Conservation (phyloP, 306 rosid genomes). For the Alnus glutinosa region DNA sequence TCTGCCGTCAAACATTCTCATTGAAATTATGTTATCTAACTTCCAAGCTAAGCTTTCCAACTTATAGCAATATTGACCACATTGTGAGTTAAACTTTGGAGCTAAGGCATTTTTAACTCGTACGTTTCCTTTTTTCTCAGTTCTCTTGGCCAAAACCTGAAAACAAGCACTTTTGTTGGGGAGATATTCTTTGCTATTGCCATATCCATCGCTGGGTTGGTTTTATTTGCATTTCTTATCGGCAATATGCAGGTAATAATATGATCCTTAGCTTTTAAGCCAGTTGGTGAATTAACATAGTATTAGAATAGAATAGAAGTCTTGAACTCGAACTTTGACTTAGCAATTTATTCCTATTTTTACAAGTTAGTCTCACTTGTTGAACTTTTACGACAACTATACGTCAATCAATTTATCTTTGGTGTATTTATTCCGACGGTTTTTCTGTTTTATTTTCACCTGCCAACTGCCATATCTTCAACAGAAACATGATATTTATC, state of each 20-base stretch:
- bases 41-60: not conserved
- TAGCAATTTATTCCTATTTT: not conserved
- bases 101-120: not conserved
- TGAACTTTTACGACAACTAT: too few species aligned
- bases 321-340: too few species aligned
- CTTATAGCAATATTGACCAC: not conserved
- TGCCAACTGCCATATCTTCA: too few species aligned
- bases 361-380: too few species aligned
- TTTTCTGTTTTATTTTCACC: not conserved
- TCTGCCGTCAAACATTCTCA: too few species aligned
- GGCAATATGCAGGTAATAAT: slow-evolving; percentile 89
- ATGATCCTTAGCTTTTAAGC: not conserved
- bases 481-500: not conserved
- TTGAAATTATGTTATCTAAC: not conserved
- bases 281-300: too few species aligned
- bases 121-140: slow-evolving; percentile 37
- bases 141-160: slow-evolving; percentile 77
- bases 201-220: slow-evolving; percentile 71
- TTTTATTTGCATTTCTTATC: slow-evolving; percentile 73
- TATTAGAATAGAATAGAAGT: too few species aligned
- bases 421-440: not conserved
- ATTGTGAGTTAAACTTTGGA: not conserved
- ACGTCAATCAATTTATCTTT: too few species aligned
- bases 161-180: slow-evolving; percentile 55
- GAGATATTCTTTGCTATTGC: slow-evolving; percentile 68